Evolutionary conservation across 371 early-diverging fungal species (phyloP).

Genomic region (Mortierella sp.): DNA sequence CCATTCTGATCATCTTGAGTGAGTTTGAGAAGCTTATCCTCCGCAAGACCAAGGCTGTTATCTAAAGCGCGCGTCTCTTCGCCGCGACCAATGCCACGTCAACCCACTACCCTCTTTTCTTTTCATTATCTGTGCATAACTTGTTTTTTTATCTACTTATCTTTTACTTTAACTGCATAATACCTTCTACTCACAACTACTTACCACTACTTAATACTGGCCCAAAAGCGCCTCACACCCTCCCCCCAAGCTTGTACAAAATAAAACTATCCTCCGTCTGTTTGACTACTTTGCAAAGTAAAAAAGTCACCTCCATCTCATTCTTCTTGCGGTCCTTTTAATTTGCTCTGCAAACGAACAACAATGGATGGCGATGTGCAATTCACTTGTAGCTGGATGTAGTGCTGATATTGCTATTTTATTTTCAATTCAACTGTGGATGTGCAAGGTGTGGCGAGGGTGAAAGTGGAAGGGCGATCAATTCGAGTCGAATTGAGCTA

Average conservation of each 20-base stretch:
- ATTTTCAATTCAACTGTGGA: not conserved
- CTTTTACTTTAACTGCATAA: no score
- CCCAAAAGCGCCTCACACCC: not conserved
- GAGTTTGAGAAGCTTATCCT: conserved; percentile 75
- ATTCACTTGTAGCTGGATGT: no score
- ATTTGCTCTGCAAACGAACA: no score
- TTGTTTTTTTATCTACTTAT: no score
- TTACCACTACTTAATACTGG: not conserved
- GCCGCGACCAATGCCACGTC: no score
- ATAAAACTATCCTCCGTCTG: not conserved
- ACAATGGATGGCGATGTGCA: no score
- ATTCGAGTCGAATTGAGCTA: not conserved
- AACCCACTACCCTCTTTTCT: not conserved
- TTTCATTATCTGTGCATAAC: not conserved
- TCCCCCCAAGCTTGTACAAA: not conserved
- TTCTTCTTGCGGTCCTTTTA: no score
- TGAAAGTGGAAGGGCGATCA: not conserved
- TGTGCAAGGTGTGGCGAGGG: no score
- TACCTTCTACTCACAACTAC: not conserved
- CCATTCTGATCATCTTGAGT: conserved; percentile 73
- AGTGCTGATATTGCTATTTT: not conserved
- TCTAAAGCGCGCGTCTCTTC: not conserved
- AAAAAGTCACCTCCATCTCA: not conserved
- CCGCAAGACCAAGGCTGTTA: conserved; percentile 13
- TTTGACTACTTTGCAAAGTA: not conserved